Evolutionary conservation across 352 stramenopile genomes (phyloP).

Genomic region (Elongisporangium prolatum): DNA sequence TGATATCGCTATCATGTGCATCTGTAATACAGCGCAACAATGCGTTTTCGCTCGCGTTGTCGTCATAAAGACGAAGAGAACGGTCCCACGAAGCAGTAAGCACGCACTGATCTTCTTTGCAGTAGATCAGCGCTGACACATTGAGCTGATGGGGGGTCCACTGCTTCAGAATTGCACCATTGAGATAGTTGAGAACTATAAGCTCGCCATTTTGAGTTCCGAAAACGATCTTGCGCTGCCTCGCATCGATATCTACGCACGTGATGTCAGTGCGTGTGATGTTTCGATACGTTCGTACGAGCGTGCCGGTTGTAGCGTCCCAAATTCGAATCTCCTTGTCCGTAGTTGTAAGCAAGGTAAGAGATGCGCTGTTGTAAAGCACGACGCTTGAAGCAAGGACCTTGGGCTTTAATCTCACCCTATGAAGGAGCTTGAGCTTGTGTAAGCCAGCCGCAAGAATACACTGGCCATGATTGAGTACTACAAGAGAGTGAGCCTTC

Average conservation of each 20-base stretch:
- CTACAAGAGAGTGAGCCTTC: constrained; percentile 53
- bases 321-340: constrained; percentile 66
- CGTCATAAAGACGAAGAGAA: constrained; percentile 68
- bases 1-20: constrained; percentile 73
- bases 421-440: constrained; percentile 70
- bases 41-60: constrained; percentile 45
- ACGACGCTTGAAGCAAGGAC: constrained; percentile 53
- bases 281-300: constrained; percentile 58
- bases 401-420: constrained; percentile 56
- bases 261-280: constrained; percentile 58
- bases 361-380: constrained; percentile 62
- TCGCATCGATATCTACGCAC: constrained; percentile 60
- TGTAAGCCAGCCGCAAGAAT: constrained; percentile 54
- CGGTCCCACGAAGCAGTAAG: constrained; percentile 75
- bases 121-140: constrained; percentile 65
- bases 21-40: constrained; percentile 64
- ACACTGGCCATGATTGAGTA: constrained; percentile 59
- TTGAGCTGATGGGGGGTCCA: constrained; percentile 63
- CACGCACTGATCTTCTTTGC: constrained; percentile 69
- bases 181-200: constrained; percentile 73
- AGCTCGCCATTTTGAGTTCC: constrained; percentile 64
- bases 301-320: constrained; percentile 46
- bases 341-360: constrained; percentile 64
- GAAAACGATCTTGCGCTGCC: constrained; percentile 67
- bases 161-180: constrained; percentile 53